Conservation (phyloP, 805 yeast species). For the Kuraishia borneana region DNA sequence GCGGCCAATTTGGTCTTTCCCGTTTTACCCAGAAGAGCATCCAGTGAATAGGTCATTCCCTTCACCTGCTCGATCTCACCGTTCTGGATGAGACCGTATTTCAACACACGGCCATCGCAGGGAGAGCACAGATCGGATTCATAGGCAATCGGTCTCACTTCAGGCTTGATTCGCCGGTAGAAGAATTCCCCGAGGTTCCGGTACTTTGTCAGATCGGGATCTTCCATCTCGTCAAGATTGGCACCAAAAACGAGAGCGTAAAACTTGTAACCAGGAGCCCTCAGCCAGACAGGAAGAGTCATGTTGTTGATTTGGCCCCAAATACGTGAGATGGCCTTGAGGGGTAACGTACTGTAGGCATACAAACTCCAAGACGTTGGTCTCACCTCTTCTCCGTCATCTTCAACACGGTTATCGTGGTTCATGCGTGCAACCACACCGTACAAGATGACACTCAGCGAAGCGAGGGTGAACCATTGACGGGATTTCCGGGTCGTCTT, state of each 20-base stretch:
- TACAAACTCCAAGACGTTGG: conserved; percentile 85
- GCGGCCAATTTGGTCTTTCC: conserved; percentile 37
- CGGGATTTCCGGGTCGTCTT: conserved; percentile 3
- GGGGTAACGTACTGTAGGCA: conserved; percentile 81
- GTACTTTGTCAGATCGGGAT: conserved; percentile 65
- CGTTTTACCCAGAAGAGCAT: conserved; percentile 62
- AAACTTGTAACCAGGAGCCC: conserved; percentile 70
- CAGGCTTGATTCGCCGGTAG: conserved; percentile 71
- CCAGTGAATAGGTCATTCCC: conserved; percentile 88
- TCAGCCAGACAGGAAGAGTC: conserved; percentile 77
- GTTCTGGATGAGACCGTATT: conserved; percentile 66
- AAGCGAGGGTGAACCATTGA: conserved; percentile 44
- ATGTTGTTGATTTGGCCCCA: conserved; percentile 91
- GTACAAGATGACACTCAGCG: conserved; percentile 39
- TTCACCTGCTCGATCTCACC: conserved; percentile 95
- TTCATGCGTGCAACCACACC: conserved; percentile 40
- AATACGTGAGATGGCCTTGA: conserved; percentile 79
- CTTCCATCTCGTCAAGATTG: conserved; percentile 79
- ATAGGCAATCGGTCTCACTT: conserved; percentile 64
- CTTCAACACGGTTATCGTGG: conserved; percentile 8
- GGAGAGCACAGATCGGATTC: conserved; percentile 71
- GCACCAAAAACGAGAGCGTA: conserved; percentile 81
- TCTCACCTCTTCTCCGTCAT: conserved; percentile 28
- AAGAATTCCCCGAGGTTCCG: conserved; percentile 84
- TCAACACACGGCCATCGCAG: conserved; percentile 84